phyloP scores from a whole-genome alignment of 2,329 filamentous ascomycete species.

The Epichloe elymi region DNA sequence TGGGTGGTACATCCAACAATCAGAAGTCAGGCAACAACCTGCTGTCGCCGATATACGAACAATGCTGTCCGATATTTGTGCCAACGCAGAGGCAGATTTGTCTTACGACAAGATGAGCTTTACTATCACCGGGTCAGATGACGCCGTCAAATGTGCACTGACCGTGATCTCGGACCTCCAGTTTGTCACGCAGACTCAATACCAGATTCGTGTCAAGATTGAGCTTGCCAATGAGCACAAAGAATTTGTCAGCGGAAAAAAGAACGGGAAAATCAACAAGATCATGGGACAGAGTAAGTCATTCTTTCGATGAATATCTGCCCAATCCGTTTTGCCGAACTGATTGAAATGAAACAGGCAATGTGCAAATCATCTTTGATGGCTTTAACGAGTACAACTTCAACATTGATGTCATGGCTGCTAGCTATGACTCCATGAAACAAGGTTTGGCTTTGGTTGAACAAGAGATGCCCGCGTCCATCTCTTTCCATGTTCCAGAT shows the following conservation, averaged over 20 bases:
- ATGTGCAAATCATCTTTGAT: slow-evolving; percentile 97
- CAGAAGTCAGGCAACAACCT: slow-evolving; percentile 50
- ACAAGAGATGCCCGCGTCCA: slow-evolving; percentile 97
- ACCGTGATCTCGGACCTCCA: slow-evolving; percentile 84
- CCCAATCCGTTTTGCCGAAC: background rate
- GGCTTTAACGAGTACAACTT: slow-evolving; percentile 99
- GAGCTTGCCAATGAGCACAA: slow-evolving; percentile 99
- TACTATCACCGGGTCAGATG: slow-evolving; percentile 87
- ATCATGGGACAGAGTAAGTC: slow-evolving; percentile 89
- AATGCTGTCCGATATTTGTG: slow-evolving; percentile 94
- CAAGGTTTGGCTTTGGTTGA: slow-evolving; percentile 86
- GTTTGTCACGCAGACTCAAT: slow-evolving; percentile 75
- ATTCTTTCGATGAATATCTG: background rate
- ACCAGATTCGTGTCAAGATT: slow-evolving; percentile 94
- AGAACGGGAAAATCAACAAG: slow-evolving; percentile 99
- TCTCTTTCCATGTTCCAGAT: slow-evolving; percentile 97
- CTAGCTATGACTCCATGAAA: slow-evolving; percentile 87
- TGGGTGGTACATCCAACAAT: slow-evolving; percentile 84
- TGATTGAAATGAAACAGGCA: slow-evolving; percentile 36
- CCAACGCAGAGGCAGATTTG: slow-evolving; percentile 88
- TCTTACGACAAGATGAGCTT: slow-evolving; percentile 92
- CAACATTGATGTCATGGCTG: slow-evolving; percentile 93
- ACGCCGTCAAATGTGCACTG: slow-evolving; percentile 90
- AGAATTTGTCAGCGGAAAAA: slow-evolving; percentile 98
- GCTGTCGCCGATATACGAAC: slow-evolving; percentile 62